phyloP scores from a whole-genome alignment of 495 filamentous ascomycete genomes.

The Neurospora sp. region DNA sequence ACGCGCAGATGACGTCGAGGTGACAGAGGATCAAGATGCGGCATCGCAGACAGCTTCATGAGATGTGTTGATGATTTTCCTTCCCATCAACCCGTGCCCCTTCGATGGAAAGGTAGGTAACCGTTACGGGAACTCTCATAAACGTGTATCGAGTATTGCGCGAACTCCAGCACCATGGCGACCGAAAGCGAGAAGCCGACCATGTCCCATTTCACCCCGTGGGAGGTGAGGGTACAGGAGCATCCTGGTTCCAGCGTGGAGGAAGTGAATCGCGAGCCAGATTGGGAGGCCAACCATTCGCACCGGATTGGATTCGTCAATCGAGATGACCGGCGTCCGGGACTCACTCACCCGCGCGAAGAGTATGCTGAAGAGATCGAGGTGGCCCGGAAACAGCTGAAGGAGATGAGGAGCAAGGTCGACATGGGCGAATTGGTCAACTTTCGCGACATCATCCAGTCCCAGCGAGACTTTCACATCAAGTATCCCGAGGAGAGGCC shows the following conservation, averaged over 20 bases:
- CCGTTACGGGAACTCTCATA: not conserved
- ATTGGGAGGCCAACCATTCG: not conserved
- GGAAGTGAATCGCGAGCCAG: conserved; percentile 4
- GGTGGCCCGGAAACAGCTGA: not conserved
- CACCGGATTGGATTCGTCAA: conserved; percentile 8
- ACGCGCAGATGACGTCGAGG: not conserved
- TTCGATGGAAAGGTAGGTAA: no score
- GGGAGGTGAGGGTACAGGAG: conserved; percentile 1
- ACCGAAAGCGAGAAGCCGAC: not conserved
- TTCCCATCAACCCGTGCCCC: not conserved
- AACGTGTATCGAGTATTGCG: not conserved
- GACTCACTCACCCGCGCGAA: not conserved
- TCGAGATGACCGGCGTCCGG: conserved; percentile 2
- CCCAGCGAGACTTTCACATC: conserved; percentile 3
- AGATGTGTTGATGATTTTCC: not conserved
- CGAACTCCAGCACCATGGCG: not conserved
- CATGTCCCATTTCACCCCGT: conserved; percentile 1
- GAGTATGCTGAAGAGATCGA: not conserved
- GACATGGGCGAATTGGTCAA: conserved; percentile 5
- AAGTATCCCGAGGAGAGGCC: conserved; percentile 7
- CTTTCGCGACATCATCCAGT: conserved; percentile 9
- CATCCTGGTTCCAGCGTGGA: conserved; percentile 6
- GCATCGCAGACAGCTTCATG: not conserved
- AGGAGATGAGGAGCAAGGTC: not conserved
- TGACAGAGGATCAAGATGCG: not conserved